These are phyloP conservation scores for Spathaspora passalidarum DNA, from an alignment of 805 yeast species.

Conservation along the genomic window DNA sequence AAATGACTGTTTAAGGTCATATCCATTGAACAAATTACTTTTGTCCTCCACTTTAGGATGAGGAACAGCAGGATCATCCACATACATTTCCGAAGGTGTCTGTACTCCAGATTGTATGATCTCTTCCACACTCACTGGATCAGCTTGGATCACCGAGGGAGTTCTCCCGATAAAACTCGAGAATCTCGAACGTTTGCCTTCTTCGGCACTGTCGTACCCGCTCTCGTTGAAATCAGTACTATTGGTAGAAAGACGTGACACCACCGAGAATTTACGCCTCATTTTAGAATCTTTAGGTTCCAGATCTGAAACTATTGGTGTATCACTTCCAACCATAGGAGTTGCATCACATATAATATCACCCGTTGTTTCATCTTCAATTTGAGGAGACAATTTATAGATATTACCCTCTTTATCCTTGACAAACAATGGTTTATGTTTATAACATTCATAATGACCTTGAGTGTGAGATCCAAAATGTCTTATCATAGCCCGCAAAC, in stretches of 20 bases:
- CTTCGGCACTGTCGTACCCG: constrained; percentile 9
- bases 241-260: neutral
- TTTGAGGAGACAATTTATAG: constrained; percentile 40
- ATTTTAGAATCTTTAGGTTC: neutral
- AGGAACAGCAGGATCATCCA: constrained; percentile 29
- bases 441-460: constrained; percentile 90
- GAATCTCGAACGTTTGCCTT: constrained; percentile 32
- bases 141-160: constrained; percentile 38
- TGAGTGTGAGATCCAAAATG: constrained; percentile 86
- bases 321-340: neutral
- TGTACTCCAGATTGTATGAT: constrained; percentile 35
- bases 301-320: neutral
- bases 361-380: constrained; percentile 23
- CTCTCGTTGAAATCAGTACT: neutral
- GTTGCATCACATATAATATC: constrained; percentile 10
- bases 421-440: constrained; percentile 65
- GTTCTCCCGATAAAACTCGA: constrained; percentile 42
- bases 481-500: constrained; percentile 68
- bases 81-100: constrained; percentile 41
- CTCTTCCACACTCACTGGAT: constrained; percentile 34
- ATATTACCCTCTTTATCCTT: constrained; percentile 41
- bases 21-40: neutral
- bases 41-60: neutral
- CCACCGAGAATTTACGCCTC: constrained; percentile 1
- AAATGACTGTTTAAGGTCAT: constrained; percentile 1